Base-by-base conservation (phyloP, 228 moss, liverwort and hornwort species). In the Sphagnum magellanicum region DNA sequence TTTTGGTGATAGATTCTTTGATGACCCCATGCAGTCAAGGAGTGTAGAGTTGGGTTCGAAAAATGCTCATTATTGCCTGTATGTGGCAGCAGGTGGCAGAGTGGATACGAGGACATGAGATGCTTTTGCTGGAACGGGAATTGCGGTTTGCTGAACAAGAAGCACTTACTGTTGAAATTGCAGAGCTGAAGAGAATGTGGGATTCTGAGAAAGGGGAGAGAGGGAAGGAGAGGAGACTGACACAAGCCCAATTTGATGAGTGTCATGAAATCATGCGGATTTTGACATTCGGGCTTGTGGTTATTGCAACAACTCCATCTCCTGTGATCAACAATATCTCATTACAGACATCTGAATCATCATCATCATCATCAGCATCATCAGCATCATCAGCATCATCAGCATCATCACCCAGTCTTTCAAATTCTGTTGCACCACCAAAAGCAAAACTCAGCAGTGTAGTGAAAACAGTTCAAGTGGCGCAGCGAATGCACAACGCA, bases 61-160 rank as follows among this genome's bases (percentile, higher is more conserved):
- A 32, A 32, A 3, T 32, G 32, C 32, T 32, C 32, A 32, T 32
- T 32, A 32, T 32, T 3, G 32, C 32, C 32, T 32, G 32, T 32
- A 12, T 8, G 1, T 61, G 61, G 12, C 6, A 15, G 61, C 16
- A 61, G 61, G 16, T 61, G 61, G 61, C 11, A 15, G 61, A 61
- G 16, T 61, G 61, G 61, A 61, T 61, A 61, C 61, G 61, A 11
- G 61, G 61, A 11, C 61, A 61, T 61, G 61, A 61, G 16, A 16
- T 6, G 12, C 16, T 61, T 10, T 16, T 61, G 15, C 12, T 15
- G 16, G 61, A 61, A 6, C 61, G 16, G 0, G 14, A 16, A 11
- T 61, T 13, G 12, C 61, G 16, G 10, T 61, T 61, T 13, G 11
- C 16, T 10, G 61, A 61, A 15, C 61, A 61, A 61, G 61, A 61